Percentiles rank a stretch among this genome's conserved stretches.
These are phyloP conservation scores for Fusarium phyllophilum DNA, from an alignment of 2,329 filamentous ascomycete genomes.

Conservation along the genomic window DNA sequence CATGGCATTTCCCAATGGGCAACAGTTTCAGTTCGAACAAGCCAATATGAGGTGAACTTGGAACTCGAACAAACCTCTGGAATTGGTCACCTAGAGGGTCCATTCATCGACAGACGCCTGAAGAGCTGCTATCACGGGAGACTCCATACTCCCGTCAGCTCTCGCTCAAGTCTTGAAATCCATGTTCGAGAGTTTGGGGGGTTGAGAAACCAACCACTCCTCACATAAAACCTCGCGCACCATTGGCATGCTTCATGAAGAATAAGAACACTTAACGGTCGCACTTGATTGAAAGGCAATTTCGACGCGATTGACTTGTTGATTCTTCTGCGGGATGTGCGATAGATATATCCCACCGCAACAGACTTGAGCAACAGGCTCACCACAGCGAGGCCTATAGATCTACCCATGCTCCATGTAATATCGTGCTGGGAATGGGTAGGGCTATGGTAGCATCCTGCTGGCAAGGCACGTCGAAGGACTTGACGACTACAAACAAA, in stretches of 20 bases:
- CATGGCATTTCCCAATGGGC: slow-evolving; percentile 87
- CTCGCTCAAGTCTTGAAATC: slow-evolving; percentile 17
- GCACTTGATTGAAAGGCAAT: slow-evolving; percentile 39
- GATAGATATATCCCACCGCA: slow-evolving; percentile 43
- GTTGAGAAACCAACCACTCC: slow-evolving; percentile 6
- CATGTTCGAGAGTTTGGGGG: slow-evolving; percentile 6
- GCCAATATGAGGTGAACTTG: slow-evolving; percentile 60
- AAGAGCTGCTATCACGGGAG: slow-evolving; percentile 23
- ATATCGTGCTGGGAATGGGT: neutral
- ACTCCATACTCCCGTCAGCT: slow-evolving; percentile 6
- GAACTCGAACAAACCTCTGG: slow-evolving; percentile 9
- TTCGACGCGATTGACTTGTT: slow-evolving; percentile 38
- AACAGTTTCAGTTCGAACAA: slow-evolving; percentile 80
- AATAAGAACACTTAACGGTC: slow-evolving; percentile 30
- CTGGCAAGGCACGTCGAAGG: slow-evolving; percentile 21
- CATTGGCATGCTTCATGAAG: slow-evolving; percentile 21
- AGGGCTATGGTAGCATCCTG: slow-evolving; percentile 1
- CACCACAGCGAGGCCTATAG: neutral
- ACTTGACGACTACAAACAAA: slow-evolving; percentile 21
- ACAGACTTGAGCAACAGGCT: slow-evolving; percentile 19
- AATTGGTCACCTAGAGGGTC: slow-evolving; percentile 16
- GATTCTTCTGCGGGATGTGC: slow-evolving; percentile 29
- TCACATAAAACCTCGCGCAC: neutral
- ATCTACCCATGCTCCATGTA: neutral
- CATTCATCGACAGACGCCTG: slow-evolving; percentile 20